Percentiles rank a stretch among this genome's conserved stretches.
These are phyloP conservation scores for Microcera coccophila DNA, from an alignment of 2,329 filamentous ascomycete species.

Conservation along the genomic window DNA sequence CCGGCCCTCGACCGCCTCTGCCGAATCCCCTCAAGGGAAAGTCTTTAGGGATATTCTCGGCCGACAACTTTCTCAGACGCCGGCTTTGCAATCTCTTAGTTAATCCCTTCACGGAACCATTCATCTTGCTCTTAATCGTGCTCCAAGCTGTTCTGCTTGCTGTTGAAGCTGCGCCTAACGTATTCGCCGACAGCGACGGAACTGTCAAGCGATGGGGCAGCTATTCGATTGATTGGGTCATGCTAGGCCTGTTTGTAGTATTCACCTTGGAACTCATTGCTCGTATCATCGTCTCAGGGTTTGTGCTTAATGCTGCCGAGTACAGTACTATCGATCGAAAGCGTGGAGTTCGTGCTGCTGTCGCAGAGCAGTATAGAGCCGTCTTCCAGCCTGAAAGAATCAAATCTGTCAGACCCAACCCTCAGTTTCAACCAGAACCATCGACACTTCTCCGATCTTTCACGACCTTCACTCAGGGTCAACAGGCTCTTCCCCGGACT, in stretches of 20 bases:
- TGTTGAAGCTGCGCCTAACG: constrained; percentile 71
- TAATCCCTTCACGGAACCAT: constrained; percentile 79
- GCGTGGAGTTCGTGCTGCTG: constrained; percentile 67
- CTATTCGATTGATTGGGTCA: constrained; percentile 69
- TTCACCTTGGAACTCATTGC: constrained; percentile 84
- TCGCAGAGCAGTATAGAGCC: constrained; percentile 70
- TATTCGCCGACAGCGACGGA: constrained; percentile 59
- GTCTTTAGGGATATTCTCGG: constrained; percentile 77
- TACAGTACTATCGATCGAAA: constrained; percentile 87
- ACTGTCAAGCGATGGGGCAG: constrained; percentile 64
- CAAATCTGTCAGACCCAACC: constrained; percentile 57
- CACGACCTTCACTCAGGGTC: constrained; percentile 70
- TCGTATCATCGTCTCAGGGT: constrained; percentile 87
- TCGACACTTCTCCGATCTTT: constrained; percentile 72
- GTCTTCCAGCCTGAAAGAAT: constrained; percentile 81
- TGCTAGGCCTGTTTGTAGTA: constrained; percentile 78
- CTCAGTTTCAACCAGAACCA: constrained; percentile 46
- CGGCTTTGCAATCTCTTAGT: constrained; percentile 79
- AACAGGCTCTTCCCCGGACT: constrained; percentile 55
- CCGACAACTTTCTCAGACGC: constrained; percentile 69
- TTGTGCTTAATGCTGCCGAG: constrained; percentile 83
- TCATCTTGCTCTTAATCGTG: constrained; percentile 82
- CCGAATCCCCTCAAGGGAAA: constrained; percentile 81
- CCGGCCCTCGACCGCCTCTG: constrained; percentile 15
- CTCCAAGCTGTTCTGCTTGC: constrained; percentile 84